These are phyloP conservation scores for Fusarium falciforme DNA, from an alignment of 2,329 filamentous ascomycete genomes.

Conservation along the genomic window DNA sequence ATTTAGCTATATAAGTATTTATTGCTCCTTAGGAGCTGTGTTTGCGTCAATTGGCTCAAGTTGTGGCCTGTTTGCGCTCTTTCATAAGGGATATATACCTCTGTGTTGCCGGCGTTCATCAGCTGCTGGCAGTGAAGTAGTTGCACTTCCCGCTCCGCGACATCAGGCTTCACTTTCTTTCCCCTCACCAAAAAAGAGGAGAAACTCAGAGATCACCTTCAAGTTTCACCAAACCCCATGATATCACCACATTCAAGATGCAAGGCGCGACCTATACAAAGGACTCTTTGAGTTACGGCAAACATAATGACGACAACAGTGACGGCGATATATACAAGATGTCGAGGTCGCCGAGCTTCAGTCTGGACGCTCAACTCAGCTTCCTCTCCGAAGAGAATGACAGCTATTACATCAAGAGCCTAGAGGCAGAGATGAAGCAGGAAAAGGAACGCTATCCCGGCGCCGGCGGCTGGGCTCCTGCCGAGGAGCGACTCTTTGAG, in stretches of 20 bases:
- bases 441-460: constrained; percentile 57
- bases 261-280: constrained; percentile 8
- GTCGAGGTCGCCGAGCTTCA: constrained; percentile 14
- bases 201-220: not conserved
- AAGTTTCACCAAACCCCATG: constrained; percentile 2
- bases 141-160: constrained; percentile 11
- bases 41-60: not conserved
- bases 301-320: constrained; percentile 4
- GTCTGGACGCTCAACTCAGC: constrained; percentile 10
- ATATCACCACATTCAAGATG: constrained; percentile 5
- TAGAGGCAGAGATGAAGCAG: constrained; percentile 54
- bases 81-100: constrained; percentile 2
- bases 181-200: not conserved
- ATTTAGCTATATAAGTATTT: not conserved
- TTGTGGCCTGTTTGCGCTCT: not conserved
- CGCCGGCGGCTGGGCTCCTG: constrained; percentile 61
- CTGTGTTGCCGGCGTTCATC: not conserved
- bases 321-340: constrained; percentile 11
- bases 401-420: constrained; percentile 1
- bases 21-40: not conserved
- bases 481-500: constrained; percentile 60
- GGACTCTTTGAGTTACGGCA: constrained; percentile 13
- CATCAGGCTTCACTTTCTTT: constrained; percentile 10
- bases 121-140: constrained; percentile 18
- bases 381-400: constrained; percentile 18